phyloP scores from a whole-genome alignment of 1,139 yeast species.

The Sugiyamaella grinbergsii region DNA sequence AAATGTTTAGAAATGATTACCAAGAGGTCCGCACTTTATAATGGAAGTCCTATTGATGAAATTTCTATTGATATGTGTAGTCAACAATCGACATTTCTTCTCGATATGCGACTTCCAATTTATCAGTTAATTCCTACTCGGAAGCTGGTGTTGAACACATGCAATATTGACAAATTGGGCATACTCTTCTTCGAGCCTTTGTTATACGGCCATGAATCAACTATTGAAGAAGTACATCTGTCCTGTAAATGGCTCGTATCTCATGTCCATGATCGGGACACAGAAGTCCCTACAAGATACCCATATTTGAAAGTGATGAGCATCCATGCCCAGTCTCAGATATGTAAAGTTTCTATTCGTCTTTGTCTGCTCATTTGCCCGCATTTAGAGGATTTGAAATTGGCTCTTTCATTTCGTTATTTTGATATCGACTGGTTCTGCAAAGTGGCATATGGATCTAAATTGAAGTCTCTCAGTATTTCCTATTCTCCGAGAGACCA shows the following conservation, averaged over 20 bases:
- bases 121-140: conserved; percentile 6
- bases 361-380: neutral
- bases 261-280: neutral
- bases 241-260: conserved; percentile 9
- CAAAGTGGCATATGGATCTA: neutral
- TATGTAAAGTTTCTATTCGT: neutral
- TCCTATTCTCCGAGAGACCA: neutral
- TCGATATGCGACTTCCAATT: neutral
- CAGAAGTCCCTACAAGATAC: neutral
- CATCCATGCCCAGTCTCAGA: neutral
- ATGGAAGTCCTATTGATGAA: neutral
- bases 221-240: conserved; percentile 1
- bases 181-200: neutral
- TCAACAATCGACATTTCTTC: neutral
- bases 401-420: neutral
- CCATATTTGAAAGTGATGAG: neutral
- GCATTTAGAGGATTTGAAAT: neutral
- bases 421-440: neutral
- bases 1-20: neutral
- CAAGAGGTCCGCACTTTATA: neutral
- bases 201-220: neutral
- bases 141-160: neutral
- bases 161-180: neutral
- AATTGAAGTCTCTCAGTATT: neutral
- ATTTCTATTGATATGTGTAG: neutral